phyloP scores from a whole-genome alignment of 2,329 filamentous ascomycete species.

The Colletotrichum eremochloae region DNA sequence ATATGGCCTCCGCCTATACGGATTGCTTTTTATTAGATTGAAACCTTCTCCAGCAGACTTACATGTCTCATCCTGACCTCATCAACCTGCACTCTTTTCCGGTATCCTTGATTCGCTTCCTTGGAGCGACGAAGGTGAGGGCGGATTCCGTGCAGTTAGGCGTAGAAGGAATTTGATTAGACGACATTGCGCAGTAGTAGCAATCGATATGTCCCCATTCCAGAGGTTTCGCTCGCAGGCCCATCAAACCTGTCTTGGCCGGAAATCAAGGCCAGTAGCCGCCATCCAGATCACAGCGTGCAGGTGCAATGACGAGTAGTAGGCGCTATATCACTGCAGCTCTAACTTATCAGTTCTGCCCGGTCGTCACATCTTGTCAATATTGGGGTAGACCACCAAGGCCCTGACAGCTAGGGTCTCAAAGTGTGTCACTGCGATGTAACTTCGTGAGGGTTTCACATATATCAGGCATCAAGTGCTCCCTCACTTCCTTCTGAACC shows the following conservation, averaged over 20 bases:
- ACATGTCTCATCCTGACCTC: background rate
- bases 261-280: too few species aligned
- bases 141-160: too few species aligned
- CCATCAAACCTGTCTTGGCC: background rate
- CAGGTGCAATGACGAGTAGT: background rate
- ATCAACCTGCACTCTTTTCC: background rate
- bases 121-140: background rate
- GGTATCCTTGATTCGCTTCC: background rate
- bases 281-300: background rate
- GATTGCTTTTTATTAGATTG: background rate
- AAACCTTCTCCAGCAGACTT: background rate
- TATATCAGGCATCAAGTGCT: background rate
- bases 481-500: background rate
- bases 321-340: background rate
- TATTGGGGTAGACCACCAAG: background rate
- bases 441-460: constrained; percentile 8
- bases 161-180: too few species aligned
- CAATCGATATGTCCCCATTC: background rate
- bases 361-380: background rate
- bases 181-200: too few species aligned
- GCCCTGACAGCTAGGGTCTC: background rate
- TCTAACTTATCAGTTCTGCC: background rate
- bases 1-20: background rate
- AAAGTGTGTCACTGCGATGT: constrained; percentile 25
- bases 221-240: background rate